A percentile compares a stretch with the other conserved stretches of the same genome.
phyloP scores from a whole-genome alignment of 768 basidiomycete genomes.

The Mycena metata region DNA sequence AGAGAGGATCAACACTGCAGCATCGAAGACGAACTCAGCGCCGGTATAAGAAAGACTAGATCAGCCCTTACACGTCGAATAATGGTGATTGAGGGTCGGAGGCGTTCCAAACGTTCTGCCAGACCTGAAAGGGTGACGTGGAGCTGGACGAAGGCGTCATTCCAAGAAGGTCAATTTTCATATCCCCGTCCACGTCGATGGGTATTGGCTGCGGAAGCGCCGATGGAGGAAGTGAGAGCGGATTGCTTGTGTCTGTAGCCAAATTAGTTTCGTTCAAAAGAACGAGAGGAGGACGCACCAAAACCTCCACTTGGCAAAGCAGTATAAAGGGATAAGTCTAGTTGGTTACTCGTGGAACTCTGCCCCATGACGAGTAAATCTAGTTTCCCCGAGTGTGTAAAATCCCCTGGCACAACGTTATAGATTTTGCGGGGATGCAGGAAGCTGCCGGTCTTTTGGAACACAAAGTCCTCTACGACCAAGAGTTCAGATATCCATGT shows the following conservation, averaged over 20 bases:
- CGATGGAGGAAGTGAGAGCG: conserved; percentile 73
- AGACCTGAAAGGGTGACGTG: conserved; percentile 68
- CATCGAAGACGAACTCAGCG: neutral
- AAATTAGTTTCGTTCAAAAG: neutral
- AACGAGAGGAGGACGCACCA: conserved; percentile 57
- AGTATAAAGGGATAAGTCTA: conserved; percentile 80
- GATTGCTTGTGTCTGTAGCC: conserved; percentile 54
- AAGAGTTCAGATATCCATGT: conserved; percentile 24
- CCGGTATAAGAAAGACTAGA: neutral
- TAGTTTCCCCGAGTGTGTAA: conserved; percentile 90
- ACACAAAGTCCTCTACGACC: conserved; percentile 69
- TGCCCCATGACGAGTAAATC: conserved; percentile 92
- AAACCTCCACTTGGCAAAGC: conserved; percentile 75
- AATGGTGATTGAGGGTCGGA: conserved; percentile 65
- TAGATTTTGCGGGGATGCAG: conserved; percentile 69
- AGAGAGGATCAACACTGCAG: conserved; percentile 69
- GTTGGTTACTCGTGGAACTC: conserved; percentile 58
- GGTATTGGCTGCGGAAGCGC: conserved; percentile 85
- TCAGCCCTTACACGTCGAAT: conserved; percentile 70
- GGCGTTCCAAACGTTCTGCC: conserved; percentile 85
- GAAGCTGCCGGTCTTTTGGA: conserved; percentile 64
- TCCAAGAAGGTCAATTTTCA: conserved; percentile 91
- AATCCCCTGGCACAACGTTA: conserved; percentile 95
- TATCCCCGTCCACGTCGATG: conserved; percentile 88
- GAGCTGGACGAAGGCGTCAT: conserved; percentile 58